Base-by-base conservation (phyloP, 495 filamentous ascomycete species). In the Neurospora terricola region DNA sequence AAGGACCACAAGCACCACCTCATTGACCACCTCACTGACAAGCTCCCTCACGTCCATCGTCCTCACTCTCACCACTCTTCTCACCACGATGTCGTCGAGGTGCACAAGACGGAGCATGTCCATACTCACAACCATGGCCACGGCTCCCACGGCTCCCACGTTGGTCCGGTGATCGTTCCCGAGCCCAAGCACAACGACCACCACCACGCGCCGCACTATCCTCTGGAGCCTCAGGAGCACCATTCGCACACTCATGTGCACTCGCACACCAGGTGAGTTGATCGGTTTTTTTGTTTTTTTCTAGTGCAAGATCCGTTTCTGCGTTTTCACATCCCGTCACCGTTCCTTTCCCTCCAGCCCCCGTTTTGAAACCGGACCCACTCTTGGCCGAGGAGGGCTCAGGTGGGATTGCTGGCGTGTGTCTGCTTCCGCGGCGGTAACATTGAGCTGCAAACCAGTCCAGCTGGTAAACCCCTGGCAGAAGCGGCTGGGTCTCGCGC, bases 1-100 rank as follows among this genome's bases (percentile, higher is more conserved):
- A 85, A 86, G 76, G 84, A 88, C 75, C 54, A 66, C 54, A 66
- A 66, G 54, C 54, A 66, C 54, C 54, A 66, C 54, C 6, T 18
- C 54, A 34, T 66, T 66, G 54, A 59, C 48, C 48, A 59, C 11
- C 48, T 59, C 21, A 59, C 69, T 39, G 21, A 71, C 23, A 71
- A 54, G 69, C 21, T 40, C 36, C 36, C 38, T 42, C 48, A 62
- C 23, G 6, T 34, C 30, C 54, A 66, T 34, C 54, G 54, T 18
- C 54, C 54, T 66, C 54, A 66, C 27, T 66, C 54, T 6, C 54
- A 66, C 54, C 54, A 66, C 54, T 66, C 81, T 74, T 85, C 88
- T 77, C 81, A 86, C 70, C 80, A 84, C 71, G 81, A 80, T 79
- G 84, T 86, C 75, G 84, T 88, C 74, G 54, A 66, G 54, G 54